Base-by-base conservation (phyloP, 164 flowering plant genomes). In the Hamamelis virginiana region DNA sequence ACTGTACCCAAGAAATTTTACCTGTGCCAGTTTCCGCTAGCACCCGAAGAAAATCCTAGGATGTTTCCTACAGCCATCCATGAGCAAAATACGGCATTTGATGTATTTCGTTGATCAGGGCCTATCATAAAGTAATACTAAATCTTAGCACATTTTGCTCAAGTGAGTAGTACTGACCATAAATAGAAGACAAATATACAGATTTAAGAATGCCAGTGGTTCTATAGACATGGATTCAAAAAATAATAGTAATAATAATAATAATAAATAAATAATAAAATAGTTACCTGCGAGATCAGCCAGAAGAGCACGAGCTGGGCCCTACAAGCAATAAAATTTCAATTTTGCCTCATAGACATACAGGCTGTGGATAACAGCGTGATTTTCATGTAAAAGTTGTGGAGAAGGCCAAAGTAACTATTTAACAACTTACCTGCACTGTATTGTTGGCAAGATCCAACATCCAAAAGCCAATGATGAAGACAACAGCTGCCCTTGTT, bases 41-140 rank as follows among this genome's bases (percentile, higher is more conserved):
- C 89, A 71, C 97, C 99, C 72, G 99, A 57, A 80, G 97, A 95
- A 81, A 84, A 92, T 19, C 99, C 99, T 19, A 95, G 76, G 43
- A 95, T 86, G 74, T 92, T 96, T 66, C 99, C 98, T 69, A 89
- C 89, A 67, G 99, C 98, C 98, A 96, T 96, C 99, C 99, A 96
- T n/a, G 84, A 84, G 73, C 95, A 89, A 78, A 96, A 96, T 60
- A 92, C 75, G 56, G 99, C 96, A 85, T 96, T 96, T 76, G 97
- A 85, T 16, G 87, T 53, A 81, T 90, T 93, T 63, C 88, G 83
- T 78, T 96, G 98, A 70, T 91, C 92, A 73, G 97, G 90, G 41
- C 98, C 99, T 96, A 74, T 23, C 44, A 72, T 16, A 64, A 55
- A 70, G 47, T 12, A 46, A 69, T 14, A 28, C 53, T 23, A 45